Percentiles rank a stretch among this genome's conserved stretches.
phyloP scores from a whole-genome alignment of 805 yeast species.

The Starmerella scarabaei region DNA sequence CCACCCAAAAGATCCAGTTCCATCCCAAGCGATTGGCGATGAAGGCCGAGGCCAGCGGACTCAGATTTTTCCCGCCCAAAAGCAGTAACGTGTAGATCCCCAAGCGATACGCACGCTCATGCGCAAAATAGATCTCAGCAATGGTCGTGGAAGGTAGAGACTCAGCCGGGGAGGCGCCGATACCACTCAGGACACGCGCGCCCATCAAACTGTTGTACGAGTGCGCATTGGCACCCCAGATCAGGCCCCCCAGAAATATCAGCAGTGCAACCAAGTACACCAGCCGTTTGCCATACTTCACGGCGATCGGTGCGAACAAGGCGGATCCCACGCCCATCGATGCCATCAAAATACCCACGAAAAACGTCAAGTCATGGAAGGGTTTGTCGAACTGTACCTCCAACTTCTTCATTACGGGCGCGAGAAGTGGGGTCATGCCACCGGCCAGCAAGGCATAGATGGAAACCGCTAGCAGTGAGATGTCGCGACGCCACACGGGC shows the following conservation, averaged over 20 bases:
- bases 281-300: constrained; percentile 43
- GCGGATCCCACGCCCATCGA: constrained; percentile 48
- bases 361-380: constrained; percentile 34
- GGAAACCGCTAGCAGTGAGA: constrained; percentile 41
- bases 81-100: constrained; percentile 46
- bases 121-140: constrained; percentile 48
- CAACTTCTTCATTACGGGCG: constrained; percentile 40
- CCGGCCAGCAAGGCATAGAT: constrained; percentile 48
- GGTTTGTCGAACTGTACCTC: constrained; percentile 34
- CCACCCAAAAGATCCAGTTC: constrained; percentile 52
- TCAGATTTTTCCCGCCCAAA: constrained; percentile 49
- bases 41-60: constrained; percentile 44
- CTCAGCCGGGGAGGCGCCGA: constrained; percentile 50
- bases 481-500: constrained; percentile 48
- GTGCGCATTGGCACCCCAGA: constrained; percentile 42
- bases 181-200: constrained; percentile 45
- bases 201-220: constrained; percentile 41
- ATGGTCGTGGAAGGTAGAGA: constrained; percentile 47
- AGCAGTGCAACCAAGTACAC: constrained; percentile 40
- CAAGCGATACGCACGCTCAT: constrained; percentile 47
- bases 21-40: constrained; percentile 38
- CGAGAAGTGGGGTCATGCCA: constrained; percentile 48
- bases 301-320: constrained; percentile 45
- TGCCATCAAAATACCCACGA: constrained; percentile 48
- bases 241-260: constrained; percentile 38